phyloP scores from a whole-genome alignment of 148 eudicot genomes.

The Vaccinium macrocarpon region DNA sequence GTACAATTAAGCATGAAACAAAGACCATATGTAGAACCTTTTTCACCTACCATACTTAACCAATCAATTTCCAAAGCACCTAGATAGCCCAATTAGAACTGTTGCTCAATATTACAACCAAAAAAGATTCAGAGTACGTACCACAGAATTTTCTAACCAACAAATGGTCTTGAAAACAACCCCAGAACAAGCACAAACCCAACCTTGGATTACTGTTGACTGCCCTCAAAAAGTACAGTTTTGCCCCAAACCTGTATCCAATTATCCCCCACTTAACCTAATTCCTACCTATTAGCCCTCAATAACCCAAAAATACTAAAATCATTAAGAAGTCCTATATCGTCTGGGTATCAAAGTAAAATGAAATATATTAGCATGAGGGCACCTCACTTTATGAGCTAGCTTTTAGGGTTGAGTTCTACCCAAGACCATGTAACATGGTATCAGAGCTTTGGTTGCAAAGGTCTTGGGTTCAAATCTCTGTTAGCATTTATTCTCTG shows the following conservation, averaged over 20 bases:
- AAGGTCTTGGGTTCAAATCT: too few relatives aligned
- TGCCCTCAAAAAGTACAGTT: neutral
- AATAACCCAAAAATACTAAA: neutral
- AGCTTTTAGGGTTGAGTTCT: too few relatives aligned
- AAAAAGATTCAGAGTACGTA: neutral
- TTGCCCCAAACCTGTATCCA: neutral
- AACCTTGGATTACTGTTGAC: neutral
- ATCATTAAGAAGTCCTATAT: neutral
- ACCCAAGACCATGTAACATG: too few relatives aligned
- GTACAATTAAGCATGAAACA: neutral
- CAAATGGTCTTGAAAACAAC: neutral
- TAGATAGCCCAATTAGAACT: neutral
- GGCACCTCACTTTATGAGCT: too few relatives aligned
- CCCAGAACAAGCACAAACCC: neutral
- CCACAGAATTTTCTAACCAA: neutral
- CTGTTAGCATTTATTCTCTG: too few relatives aligned
- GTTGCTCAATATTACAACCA: neutral
- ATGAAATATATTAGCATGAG: too few relatives aligned
- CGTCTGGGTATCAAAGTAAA: too few relatives aligned
- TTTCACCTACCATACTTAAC: neutral
- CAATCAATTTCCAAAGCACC: neutral
- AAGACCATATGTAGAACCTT: neutral
- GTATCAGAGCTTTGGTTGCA: too few relatives aligned
- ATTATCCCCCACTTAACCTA: neutral
- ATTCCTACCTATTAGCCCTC: neutral